Evolutionary conservation across 192 early-diverging fungal species (phyloP).

Genomic region (Podila epicladia): DNA sequence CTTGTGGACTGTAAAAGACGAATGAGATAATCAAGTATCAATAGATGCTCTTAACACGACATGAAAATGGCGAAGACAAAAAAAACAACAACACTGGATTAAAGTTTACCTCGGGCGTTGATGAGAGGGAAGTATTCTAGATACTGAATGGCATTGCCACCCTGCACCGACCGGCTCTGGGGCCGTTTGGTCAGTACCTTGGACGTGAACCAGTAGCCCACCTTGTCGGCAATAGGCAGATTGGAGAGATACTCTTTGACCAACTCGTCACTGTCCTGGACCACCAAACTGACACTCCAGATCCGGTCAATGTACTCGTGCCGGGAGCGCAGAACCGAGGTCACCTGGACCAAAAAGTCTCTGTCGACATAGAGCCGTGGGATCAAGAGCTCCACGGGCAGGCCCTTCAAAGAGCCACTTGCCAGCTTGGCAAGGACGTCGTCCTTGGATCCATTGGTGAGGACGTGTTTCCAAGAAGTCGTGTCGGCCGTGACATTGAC

Average conservation of each 20-base stretch:
- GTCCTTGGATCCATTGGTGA: constrained; percentile 19
- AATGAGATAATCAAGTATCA: not conserved
- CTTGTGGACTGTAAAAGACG: constrained; percentile 21
- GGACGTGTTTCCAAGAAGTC: constrained; percentile 21
- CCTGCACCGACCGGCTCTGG: not conserved
- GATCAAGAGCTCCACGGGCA: constrained; percentile 31
- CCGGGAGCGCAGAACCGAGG: constrained; percentile 36
- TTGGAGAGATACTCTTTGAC: constrained; percentile 47
- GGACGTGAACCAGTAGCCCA: constrained; percentile 47
- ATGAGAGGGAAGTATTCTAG: constrained; percentile 56
- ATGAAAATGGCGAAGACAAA: not conserved
- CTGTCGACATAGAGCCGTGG: constrained; percentile 24
- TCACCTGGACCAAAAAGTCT: constrained; percentile 19
- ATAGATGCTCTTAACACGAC: not conserved
- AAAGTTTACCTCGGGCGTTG: constrained; percentile 56
- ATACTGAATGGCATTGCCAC: constrained; percentile 10
- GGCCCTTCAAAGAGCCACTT: constrained; percentile 15
- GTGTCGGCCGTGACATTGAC: constrained; percentile 1
- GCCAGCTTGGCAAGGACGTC: constrained; percentile 19
- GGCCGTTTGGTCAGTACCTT: constrained; percentile 16
- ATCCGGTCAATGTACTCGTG: constrained; percentile 34
- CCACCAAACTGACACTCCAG: constrained; percentile 52
- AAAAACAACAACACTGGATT: not conserved
- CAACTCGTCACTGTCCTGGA: constrained; percentile 27
- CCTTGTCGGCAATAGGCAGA: not conserved